phyloP scores from a whole-genome alignment of 2,329 filamentous ascomycete species.

The Ilyonectria robusta region DNA sequence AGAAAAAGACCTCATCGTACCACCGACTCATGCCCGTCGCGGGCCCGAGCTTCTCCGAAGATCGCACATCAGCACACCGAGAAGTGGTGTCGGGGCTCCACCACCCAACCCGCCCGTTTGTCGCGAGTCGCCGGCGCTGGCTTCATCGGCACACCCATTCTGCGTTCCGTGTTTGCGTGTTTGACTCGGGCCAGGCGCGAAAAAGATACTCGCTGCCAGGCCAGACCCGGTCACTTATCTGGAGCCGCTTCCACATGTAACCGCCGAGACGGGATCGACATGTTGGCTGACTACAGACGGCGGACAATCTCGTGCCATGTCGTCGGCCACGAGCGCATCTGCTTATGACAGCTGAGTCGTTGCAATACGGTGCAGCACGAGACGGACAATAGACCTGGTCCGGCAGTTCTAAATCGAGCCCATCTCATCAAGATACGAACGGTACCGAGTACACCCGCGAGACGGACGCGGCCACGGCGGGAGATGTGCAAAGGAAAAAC shows the following conservation, averaged over 20 bases:
- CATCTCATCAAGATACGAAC: slow-evolving; percentile 15
- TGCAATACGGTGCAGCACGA: not conserved
- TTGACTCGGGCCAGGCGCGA: slow-evolving; percentile 2
- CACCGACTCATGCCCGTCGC: slow-evolving; percentile 17
- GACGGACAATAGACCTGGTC: not conserved
- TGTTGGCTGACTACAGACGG: not conserved
- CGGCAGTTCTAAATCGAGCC: slow-evolving; percentile 6
- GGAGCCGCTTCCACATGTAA: not conserved
- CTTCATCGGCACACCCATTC: not conserved
- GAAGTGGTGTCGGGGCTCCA: slow-evolving; percentile 10
- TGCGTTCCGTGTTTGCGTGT: not conserved
- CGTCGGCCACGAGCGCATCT: not conserved
- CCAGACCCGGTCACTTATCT: not conserved
- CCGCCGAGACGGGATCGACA: not conserved
- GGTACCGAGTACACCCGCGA: slow-evolving; percentile 1
- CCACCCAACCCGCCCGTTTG: not conserved
- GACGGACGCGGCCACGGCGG: not conserved
- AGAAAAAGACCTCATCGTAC: slow-evolving; percentile 18
- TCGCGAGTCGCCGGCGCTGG: not conserved
- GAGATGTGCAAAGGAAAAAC: slow-evolving; percentile 2
- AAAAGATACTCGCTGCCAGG: not conserved
- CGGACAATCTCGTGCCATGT: not conserved
- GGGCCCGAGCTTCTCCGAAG: slow-evolving; percentile 22
- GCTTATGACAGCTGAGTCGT: slow-evolving; percentile 23
- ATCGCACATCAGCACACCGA: slow-evolving; percentile 26